These are phyloP conservation scores for Apiotrichum siamense DNA, from an alignment of 1,284 basidiomycete genomes.

Conservation along the genomic window DNA sequence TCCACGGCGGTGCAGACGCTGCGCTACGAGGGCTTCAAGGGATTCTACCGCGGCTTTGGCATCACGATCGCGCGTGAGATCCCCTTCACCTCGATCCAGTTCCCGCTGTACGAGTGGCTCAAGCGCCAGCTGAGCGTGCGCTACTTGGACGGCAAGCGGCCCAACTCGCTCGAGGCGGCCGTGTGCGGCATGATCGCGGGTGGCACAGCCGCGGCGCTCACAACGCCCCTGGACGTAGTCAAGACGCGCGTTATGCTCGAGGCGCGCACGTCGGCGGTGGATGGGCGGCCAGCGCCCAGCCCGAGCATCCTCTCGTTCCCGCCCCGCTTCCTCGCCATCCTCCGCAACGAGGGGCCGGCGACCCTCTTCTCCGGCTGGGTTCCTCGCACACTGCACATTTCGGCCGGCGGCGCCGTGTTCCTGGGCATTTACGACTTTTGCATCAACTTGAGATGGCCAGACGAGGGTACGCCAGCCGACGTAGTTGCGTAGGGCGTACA, in stretches of 20 bases:
- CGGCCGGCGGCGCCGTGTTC: constrained; percentile 93
- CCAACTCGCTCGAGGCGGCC: constrained; percentile 77
- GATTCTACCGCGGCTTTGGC: constrained; percentile 74
- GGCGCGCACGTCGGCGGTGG: constrained; percentile 38
- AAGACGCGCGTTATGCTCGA: constrained; percentile 98
- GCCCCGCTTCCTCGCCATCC: constrained; percentile 60
- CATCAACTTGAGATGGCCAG: constrained; percentile 30
- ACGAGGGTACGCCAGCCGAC: not conserved
- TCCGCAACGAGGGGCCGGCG: constrained; percentile 62
- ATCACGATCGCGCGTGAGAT: constrained; percentile 78
- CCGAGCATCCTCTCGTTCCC: constrained; percentile 53
- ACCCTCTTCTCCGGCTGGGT: constrained; percentile 83
- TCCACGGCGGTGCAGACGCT: constrained; percentile 52
- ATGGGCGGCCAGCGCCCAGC: constrained; percentile 28
- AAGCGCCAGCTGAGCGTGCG: constrained; percentile 59
- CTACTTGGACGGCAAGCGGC: constrained; percentile 50
- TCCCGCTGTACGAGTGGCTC: constrained; percentile 88
- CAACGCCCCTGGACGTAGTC: constrained; percentile 92
- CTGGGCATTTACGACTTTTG: constrained; percentile 77
- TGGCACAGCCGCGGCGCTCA: constrained; percentile 78
- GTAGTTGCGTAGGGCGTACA: no score
- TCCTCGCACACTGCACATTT: constrained; percentile 92
- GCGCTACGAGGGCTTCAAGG: constrained; percentile 57
- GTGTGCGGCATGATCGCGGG: constrained; percentile 88
- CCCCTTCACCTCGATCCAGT: constrained; percentile 95